Percentiles rank a stretch among this genome's conserved stretches.
phyloP scores from a whole-genome alignment of 2,329 filamentous ascomycete species.

The Colletotrichum incanum region DNA sequence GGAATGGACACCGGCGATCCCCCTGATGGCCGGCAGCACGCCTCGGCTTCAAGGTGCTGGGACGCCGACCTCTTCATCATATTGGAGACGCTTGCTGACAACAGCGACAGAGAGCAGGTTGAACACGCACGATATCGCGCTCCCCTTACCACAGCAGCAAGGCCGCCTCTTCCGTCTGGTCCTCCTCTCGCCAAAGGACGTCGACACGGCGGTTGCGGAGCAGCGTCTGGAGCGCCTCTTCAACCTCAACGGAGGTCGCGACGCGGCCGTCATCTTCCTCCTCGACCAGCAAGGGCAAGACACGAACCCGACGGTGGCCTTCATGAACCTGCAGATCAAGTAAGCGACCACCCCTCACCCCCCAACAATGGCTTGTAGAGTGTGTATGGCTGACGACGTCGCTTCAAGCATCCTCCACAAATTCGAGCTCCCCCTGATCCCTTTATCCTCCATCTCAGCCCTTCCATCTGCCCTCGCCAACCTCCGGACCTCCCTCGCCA shows the following conservation, averaged over 20 bases:
- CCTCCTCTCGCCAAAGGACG: constrained; percentile 58
- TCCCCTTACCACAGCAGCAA: constrained; percentile 50
- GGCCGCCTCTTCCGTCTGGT: constrained; percentile 54
- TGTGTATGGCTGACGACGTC: neutral
- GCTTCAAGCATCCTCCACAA: constrained; percentile 52
- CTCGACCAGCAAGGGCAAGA: constrained; percentile 50
- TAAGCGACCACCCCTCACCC: constrained; percentile 48
- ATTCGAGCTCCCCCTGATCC: constrained; percentile 59
- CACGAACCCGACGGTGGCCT: constrained; percentile 49
- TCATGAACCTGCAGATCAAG: constrained; percentile 63
- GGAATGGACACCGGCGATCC: constrained; percentile 54
- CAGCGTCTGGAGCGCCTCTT: constrained; percentile 59
- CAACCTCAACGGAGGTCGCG: constrained; percentile 56
- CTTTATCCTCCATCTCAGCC: constrained; percentile 54
- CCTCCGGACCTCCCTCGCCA: constrained; percentile 53
- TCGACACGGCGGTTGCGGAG: constrained; percentile 49
- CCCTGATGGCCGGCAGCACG: constrained; percentile 46
- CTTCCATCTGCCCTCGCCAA: constrained; percentile 57
- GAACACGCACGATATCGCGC: constrained; percentile 62
- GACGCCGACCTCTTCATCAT: constrained; percentile 6
- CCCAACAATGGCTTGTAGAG: neutral
- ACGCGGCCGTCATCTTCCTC: constrained; percentile 63
- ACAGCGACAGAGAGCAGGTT: constrained; percentile 57
- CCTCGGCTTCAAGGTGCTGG: constrained; percentile 49
- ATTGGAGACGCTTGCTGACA: constrained; percentile 6